Percentiles rank a stretch among this genome's conserved stretches.
Evolutionary conservation across 202 grass and related monocot genomes (phyloP).

Genomic region (Carex sylvatica): DNA sequence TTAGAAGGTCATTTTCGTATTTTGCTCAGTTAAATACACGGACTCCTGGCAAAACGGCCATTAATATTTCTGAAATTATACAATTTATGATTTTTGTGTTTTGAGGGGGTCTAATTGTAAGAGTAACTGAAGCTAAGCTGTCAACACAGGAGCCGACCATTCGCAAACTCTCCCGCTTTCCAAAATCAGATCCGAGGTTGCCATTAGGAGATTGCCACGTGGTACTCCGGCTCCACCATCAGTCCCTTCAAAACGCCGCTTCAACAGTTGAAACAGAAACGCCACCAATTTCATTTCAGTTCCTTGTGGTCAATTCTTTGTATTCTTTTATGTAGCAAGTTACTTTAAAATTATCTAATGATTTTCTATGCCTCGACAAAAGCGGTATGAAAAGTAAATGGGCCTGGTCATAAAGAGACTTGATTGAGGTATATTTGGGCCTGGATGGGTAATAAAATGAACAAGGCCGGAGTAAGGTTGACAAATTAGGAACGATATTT

Average conservation of each 20-base stretch:
- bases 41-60: not conserved
- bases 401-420: not conserved
- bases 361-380: too few relatives aligned
- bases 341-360: too few relatives aligned
- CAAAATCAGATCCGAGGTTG: conserved; percentile 3
- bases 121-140: not conserved
- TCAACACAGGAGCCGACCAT: conserved; percentile 18
- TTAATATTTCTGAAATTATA: not conserved
- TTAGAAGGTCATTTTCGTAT: not conserved
- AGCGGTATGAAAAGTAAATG: not conserved
- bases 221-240: not conserved
- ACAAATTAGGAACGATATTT: not conserved
- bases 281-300: not conserved
- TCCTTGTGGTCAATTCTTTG: not conserved
- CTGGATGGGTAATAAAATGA: too few relatives aligned
- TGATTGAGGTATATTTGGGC: not conserved
- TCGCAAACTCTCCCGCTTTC: conserved; percentile 16
- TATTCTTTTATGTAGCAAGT: not conserved
- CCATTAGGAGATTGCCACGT: not conserved
- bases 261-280: conserved; percentile 1
- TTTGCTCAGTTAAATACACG: not conserved
- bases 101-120: not conserved
- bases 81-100: not conserved
- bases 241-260: conserved; percentile 15
- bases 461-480: not conserved